Percentiles rank a stretch among this genome's conserved stretches.
Evolutionary conservation across 192 early-diverging fungal species (phyloP).

Genomic region (Geosiphon pyriformis): DNA sequence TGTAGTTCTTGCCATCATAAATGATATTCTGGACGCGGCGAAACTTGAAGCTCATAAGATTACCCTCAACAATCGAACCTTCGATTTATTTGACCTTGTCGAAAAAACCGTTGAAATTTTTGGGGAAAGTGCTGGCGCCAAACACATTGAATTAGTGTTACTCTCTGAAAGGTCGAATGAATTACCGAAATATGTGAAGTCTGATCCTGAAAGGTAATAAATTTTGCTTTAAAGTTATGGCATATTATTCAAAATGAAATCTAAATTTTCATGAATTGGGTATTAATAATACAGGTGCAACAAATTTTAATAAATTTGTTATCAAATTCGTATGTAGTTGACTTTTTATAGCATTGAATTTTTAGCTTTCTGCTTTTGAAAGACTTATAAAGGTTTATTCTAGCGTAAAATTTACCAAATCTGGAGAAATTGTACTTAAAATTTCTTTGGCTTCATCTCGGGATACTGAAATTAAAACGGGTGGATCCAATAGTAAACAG

Average conservation of each 20-base stretch:
- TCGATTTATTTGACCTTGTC: constrained; percentile 35
- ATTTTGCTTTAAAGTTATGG: neutral
- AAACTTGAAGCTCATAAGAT: constrained; percentile 38
- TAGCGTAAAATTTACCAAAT: constrained; percentile 46
- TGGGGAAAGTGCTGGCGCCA: constrained; percentile 31
- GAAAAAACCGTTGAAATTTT: constrained; percentile 38
- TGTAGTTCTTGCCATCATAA: constrained; percentile 35
- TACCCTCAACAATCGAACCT: constrained; percentile 40
- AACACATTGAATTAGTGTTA: constrained; percentile 42
- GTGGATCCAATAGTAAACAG: neutral
- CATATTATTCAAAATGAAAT: neutral
- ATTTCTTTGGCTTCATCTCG: constrained; percentile 4
- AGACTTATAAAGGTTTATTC: neutral
- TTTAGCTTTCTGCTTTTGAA: neutral
- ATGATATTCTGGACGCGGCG: constrained; percentile 37
- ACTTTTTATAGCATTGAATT: neutral
- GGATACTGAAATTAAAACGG: neutral
- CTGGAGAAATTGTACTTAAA: constrained; percentile 26
- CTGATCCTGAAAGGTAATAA: constrained; percentile 25
- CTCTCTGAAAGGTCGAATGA: constrained; percentile 36
- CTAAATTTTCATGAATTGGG: constrained; percentile 5
- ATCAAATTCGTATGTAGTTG: constrained; percentile 43
- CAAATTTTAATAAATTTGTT: constrained; percentile 49
- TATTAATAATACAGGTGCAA: constrained; percentile 28
- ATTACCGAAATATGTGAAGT: constrained; percentile 37